Conservation (phyloP, 176 grass and related monocot species). For the Oryza glaberrima region DNA sequence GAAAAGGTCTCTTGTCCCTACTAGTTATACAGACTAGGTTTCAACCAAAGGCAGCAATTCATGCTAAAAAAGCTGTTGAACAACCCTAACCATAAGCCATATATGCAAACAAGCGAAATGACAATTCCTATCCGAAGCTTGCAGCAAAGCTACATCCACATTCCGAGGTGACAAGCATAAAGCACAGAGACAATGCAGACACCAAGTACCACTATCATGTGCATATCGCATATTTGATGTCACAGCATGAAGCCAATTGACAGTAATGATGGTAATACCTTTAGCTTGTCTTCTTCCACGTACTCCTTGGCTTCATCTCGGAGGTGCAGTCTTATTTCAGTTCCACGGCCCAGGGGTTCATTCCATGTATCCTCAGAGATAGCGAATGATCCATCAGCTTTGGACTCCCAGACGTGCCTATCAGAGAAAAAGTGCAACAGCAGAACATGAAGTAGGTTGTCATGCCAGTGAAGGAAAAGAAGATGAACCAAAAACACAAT, state of each 20-base stretch:
- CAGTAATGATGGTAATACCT: constrained; percentile 46
- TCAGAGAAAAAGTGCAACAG: constrained; percentile 9
- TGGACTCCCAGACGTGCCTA: constrained; percentile 97
- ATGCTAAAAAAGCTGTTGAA: background rate
- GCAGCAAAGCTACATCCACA: background rate
- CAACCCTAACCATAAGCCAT: background rate
- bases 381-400: constrained; percentile 91
- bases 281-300: constrained; percentile 89
- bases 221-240: background rate
- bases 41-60: background rate
- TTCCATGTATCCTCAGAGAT: constrained; percentile 97
- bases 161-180: background rate
- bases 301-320: constrained; percentile 95
- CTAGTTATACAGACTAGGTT: background rate
- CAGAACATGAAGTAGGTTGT: background rate
- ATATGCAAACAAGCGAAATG: background rate
- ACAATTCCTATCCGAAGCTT: background rate
- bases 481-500: background rate
- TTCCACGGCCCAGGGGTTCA: constrained; percentile 91
- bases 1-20: background rate
- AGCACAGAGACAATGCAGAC: background rate
- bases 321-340: constrained; percentile 95
- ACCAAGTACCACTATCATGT: constrained; percentile 11
- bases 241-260: background rate
- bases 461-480: background rate